Evolutionary conservation across 805 yeast species (phyloP).

Genomic region (Teunomyces lycoperdinae): DNA sequence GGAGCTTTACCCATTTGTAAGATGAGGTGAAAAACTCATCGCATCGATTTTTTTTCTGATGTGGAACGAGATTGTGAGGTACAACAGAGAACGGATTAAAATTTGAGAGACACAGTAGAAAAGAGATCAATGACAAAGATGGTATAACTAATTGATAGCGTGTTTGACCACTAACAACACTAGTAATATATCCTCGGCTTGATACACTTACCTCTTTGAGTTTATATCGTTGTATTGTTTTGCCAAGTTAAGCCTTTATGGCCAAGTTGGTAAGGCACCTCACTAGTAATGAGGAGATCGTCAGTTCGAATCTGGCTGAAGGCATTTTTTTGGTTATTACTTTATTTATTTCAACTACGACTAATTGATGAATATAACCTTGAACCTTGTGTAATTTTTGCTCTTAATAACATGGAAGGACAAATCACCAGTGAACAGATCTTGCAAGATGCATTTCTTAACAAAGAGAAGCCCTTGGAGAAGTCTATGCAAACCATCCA

Average conservation of each 20-base stretch:
- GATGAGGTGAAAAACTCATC: slow-evolving; percentile 1
- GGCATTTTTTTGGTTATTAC: slow-evolving; percentile 9
- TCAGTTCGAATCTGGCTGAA: slow-evolving; percentile 19
- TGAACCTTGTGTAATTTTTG: background rate
- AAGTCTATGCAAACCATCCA: slow-evolving; percentile 37
- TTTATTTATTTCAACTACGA: background rate
- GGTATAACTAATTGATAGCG: too few species aligned
- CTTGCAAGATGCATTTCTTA: slow-evolving; percentile 32
- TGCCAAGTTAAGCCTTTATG: slow-evolving; percentile 9
- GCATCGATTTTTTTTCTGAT: slow-evolving; percentile 1
- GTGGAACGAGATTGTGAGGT: background rate
- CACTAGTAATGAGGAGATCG: slow-evolving; percentile 19
- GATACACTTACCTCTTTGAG: background rate
- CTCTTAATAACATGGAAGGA: slow-evolving; percentile 2
- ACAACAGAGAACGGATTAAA: background rate
- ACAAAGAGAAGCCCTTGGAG: slow-evolving; percentile 21
- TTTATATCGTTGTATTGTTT: background rate
- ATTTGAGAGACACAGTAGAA: background rate
- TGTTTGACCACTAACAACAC: too few species aligned
- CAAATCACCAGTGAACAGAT: slow-evolving; percentile 35
- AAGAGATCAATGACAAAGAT: too few species aligned
- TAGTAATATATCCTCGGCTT: too few species aligned
- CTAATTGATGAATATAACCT: background rate
- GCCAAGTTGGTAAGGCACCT: slow-evolving; percentile 19
- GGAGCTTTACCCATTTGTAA: slow-evolving; percentile 61